Base-by-base conservation (phyloP, 108 stramenopile species). In the Bacterosira constricta region DNA sequence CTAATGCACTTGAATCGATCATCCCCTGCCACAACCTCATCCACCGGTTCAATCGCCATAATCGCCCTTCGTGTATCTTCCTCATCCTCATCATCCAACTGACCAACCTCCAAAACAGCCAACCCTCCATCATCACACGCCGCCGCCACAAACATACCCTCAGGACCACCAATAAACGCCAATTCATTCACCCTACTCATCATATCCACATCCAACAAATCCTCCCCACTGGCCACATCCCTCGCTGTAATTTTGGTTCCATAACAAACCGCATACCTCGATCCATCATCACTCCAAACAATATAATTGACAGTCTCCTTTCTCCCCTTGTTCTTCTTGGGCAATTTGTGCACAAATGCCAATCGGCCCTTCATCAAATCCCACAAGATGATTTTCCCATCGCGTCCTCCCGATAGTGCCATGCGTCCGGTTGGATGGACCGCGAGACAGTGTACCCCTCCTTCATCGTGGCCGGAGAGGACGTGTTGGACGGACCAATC, bases 71-170 rank as follows among this genome's bases (percentile, higher is more conserved):
- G 82, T 23, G 72, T 87, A 37, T 62, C 72, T 35, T 71, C 83
- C 25, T 80, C 83, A 8, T 45, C 63, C 1, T 65, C 69, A 21
- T 77, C 80, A 18, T 61, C 51, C 38, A 81, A 31, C 36, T 61
- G 58, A 3, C 80, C 80, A 1, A 95, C 91, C 15, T 88, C 85
- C 15, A 95, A 50, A 0, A 95, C 91, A 17, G 94, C 90, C 54
- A 95, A 61, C 9, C 90, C 90, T n/a, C 94, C 94, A 83, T 95
- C 94, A 71, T 95, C 91, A 76, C 94, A 92, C n/a, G 90, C 94
- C 4, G 87, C 90, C 31, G 83, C 94, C 13, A 92, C 68, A 67
- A 95, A 92, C 45, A 88, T 47, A 9, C 88, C 88, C 57, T 91
- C 87, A 1, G 66, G 65, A 12, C 90, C 89, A 36, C 69, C 77